A percentile compares a stretch with the other conserved stretches of the same genome.
These are phyloP conservation scores for Sugiyamaella qingdaonensis DNA, from an alignment of 805 yeast species.

Conservation along the genomic window DNA sequence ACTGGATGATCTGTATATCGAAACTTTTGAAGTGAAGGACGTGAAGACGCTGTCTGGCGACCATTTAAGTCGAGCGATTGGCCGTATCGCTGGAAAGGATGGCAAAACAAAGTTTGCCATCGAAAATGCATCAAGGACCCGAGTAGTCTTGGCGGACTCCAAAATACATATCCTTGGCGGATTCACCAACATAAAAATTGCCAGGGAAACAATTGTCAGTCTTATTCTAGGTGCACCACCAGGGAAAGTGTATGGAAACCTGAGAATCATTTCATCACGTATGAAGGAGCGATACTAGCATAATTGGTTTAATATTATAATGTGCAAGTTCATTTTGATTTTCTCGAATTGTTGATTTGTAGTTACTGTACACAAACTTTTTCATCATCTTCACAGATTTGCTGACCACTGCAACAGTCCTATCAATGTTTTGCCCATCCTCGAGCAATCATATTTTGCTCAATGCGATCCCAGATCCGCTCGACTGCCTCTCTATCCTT, in stretches of 20 bases:
- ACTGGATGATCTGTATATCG: slow-evolving; percentile 92
- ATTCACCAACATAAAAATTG: slow-evolving; percentile 94
- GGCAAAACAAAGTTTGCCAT: slow-evolving; percentile 98
- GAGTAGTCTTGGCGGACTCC: slow-evolving; percentile 95
- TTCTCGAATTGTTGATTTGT: no score
- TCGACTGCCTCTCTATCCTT: slow-evolving; percentile 84
- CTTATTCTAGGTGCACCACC: slow-evolving; percentile 97
- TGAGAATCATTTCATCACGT: slow-evolving; percentile 94
- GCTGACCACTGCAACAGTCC: no score
- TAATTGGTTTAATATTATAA: not conserved
- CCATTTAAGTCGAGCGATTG: slow-evolving; percentile 97
- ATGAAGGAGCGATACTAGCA: slow-evolving; percentile 86
- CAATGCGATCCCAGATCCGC: slow-evolving; percentile 79
- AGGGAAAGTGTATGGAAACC: slow-evolving; percentile 95
- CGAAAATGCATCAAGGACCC: slow-evolving; percentile 96
- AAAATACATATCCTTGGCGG: slow-evolving; percentile 97
- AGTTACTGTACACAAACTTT: no score
- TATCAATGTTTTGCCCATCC: slow-evolving; percentile 43
- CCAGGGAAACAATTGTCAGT: slow-evolving; percentile 94
- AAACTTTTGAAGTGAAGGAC: slow-evolving; percentile 94
- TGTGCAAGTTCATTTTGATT: not conserved
- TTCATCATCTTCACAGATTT: no score
- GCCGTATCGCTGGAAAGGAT: slow-evolving; percentile 99
- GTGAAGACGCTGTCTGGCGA: slow-evolving; percentile 94
- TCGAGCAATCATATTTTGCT: slow-evolving; percentile 61